These are phyloP conservation scores for Actinidia chinensis DNA, from an alignment of 179 eudicot species.

Conservation along the genomic window DNA sequence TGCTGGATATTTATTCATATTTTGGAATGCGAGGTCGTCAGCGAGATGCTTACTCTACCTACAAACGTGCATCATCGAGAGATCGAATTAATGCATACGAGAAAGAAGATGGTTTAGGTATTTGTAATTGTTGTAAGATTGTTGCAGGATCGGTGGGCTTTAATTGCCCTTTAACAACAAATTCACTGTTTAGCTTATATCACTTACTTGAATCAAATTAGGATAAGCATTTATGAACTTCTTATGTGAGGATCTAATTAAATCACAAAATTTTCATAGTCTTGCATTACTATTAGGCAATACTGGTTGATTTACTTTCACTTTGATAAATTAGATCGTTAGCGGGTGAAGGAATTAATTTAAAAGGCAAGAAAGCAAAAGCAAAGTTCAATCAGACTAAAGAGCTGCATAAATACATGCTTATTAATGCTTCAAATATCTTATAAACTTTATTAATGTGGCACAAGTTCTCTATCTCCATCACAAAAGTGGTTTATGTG, in stretches of 20 bases:
- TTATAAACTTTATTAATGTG: conserved; percentile 3
- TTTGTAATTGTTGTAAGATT: not conserved
- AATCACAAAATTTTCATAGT: not conserved
- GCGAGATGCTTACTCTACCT: conserved; percentile 38
- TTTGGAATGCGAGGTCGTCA: conserved; percentile 58
- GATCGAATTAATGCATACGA: conserved; percentile 37
- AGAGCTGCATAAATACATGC: not conserved
- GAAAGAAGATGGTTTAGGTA: conserved; percentile 38
- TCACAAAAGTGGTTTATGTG: not conserved
- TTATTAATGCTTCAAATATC: not conserved
- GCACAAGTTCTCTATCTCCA: not conserved
- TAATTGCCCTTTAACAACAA: not conserved
- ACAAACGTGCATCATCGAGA: conserved; percentile 60
- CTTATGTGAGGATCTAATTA: not conserved
- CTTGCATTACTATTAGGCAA: not conserved
- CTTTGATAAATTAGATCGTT: not conserved
- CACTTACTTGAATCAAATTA: not conserved
- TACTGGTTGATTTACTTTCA: not conserved
- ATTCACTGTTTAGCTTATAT: not conserved
- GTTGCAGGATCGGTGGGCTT: not conserved
- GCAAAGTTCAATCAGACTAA: not conserved
- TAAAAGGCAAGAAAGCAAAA: not conserved
- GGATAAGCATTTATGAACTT: not conserved
- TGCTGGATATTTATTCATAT: not conserved
- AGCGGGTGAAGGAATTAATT: not conserved